These are phyloP conservation scores for Otatea glauca DNA, from an alignment of 176 grass and related monocot species.

Conservation along the genomic window DNA sequence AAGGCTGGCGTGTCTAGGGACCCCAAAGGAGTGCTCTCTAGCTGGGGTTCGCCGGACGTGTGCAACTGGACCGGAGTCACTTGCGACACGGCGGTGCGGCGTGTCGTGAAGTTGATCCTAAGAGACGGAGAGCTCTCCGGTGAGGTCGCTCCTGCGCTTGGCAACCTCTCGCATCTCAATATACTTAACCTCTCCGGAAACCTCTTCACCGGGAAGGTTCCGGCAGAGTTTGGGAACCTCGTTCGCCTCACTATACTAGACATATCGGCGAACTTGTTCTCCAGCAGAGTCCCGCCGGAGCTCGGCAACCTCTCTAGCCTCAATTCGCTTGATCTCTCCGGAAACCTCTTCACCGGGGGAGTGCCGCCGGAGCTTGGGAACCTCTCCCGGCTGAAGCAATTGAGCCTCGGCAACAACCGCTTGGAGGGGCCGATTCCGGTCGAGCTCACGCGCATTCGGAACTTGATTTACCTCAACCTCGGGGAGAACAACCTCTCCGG, in stretches of 20 bases:
- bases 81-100: conserved; percentile 47
- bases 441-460: conserved; percentile 53
- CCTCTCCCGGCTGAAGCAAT: conserved; percentile 52
- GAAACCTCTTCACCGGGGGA: conserved; percentile 55
- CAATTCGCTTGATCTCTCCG: conserved; percentile 66
- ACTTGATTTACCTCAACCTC: conserved; percentile 69
- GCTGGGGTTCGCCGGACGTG: conserved; percentile 51
- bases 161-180: conserved; percentile 66
- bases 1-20: conserved; percentile 51
- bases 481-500: conserved; percentile 66
- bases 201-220: conserved; percentile 48
- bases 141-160: conserved; percentile 54
- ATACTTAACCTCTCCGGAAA: conserved; percentile 63
- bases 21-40: conserved; percentile 38
- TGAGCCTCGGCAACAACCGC: conserved; percentile 63
- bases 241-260: conserved; percentile 37
- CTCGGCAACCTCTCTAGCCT: conserved; percentile 51
- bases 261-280: conserved; percentile 39
- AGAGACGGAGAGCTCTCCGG: conserved; percentile 54
- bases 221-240: conserved; percentile 44
- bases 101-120: conserved; percentile 59
- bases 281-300: conserved; percentile 33
- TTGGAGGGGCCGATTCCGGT: conserved; percentile 60
- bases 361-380: conserved; percentile 62
- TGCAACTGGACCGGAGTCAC: conserved; percentile 85